Evolutionary conservation across 2,329 filamentous ascomycete species (phyloP).

Genomic region (Cercospora sp.): DNA sequence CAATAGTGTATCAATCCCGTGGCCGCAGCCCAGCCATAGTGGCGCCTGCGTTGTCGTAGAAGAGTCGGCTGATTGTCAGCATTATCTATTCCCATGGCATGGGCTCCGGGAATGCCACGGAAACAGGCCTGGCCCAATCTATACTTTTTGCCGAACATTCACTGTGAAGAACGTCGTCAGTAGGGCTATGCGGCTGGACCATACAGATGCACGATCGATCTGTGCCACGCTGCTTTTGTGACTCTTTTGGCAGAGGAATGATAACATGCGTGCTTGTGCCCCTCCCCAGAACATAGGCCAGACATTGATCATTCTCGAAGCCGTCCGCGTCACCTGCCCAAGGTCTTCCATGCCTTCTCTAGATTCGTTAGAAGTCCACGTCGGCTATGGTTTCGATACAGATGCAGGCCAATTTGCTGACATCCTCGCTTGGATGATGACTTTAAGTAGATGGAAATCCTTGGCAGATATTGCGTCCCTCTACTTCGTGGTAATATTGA

Average conservation of each 20-base stretch:
- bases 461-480: neutral
- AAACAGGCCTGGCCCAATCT: neutral
- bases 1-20: neutral
- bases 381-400: neutral
- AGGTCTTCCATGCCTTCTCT: neutral
- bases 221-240: neutral
- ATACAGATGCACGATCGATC: neutral
- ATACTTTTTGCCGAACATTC: neutral
- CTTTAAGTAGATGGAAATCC: neutral
- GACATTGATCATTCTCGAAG: neutral
- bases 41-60: neutral
- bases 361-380: neutral
- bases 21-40: neutral
- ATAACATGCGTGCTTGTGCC: neutral
- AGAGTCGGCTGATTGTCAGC: neutral
- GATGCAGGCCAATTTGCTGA: neutral
- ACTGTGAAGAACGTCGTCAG: neutral
- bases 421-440: neutral
- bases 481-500: neutral
- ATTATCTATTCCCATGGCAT: neutral
- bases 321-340: neutral
- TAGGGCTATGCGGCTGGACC: neutral
- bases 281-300: neutral
- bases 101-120: neutral
- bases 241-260: neutral